phyloP scores from a whole-genome alignment of 1,284 basidiomycete species.

The Moesziomyces parantarcticus region DNA sequence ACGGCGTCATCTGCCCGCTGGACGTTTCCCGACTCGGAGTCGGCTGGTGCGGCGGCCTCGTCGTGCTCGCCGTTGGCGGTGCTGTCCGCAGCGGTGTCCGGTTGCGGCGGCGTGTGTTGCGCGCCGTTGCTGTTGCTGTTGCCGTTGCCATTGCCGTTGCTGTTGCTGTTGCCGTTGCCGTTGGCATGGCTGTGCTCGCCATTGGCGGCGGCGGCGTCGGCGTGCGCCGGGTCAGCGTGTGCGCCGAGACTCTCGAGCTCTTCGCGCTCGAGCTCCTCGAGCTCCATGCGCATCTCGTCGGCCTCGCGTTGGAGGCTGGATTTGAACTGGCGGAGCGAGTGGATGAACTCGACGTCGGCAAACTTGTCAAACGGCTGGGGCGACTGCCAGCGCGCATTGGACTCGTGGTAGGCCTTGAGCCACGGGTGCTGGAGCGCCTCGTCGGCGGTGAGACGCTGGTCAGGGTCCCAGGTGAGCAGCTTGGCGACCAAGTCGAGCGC shows the following conservation, averaged over 20 bases:
- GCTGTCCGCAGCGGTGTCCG: constrained; percentile 2
- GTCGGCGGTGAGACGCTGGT: constrained; percentile 60
- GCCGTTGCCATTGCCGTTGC: constrained; percentile 2
- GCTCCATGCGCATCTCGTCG: constrained; percentile 56
- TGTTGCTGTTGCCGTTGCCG: background rate
- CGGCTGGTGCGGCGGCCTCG: background rate
- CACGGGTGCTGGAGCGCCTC: constrained; percentile 65
- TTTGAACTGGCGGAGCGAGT: constrained; percentile 59
- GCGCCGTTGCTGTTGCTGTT: background rate
- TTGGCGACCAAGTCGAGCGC: constrained; percentile 61
- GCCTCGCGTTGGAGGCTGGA: constrained; percentile 59
- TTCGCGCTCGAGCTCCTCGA: constrained; percentile 51
- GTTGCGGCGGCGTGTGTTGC: no score
- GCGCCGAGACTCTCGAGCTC: constrained; percentile 35
- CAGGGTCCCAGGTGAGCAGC: constrained; percentile 64
- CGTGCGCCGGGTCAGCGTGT: background rate
- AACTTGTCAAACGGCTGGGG: constrained; percentile 60
- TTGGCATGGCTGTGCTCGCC: background rate
- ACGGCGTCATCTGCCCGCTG: constrained; percentile 51
- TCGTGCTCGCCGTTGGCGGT: constrained; percentile 16
- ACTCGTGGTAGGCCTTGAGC: constrained; percentile 63
- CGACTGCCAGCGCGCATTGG: constrained; percentile 53
- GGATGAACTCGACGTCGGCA: constrained; percentile 63
- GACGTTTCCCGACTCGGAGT: constrained; percentile 47
- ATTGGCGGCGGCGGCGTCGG: background rate